A percentile compares a stretch with the other conserved stretches of the same genome.
These are phyloP conservation scores for Debaryomyces maramus DNA, from an alignment of 805 yeast genomes.

Conservation along the genomic window DNA sequence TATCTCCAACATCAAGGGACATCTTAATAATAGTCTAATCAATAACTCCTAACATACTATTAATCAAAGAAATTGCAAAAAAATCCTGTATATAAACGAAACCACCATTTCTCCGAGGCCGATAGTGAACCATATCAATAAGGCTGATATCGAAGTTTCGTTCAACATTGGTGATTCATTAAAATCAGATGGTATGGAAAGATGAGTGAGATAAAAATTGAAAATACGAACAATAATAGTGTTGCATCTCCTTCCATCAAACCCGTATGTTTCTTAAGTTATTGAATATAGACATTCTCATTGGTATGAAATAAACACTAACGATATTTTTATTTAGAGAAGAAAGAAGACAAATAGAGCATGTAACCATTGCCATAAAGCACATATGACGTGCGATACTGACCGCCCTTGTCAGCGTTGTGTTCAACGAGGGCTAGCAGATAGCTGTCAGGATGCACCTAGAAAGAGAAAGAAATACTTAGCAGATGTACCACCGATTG, in stretches of 20 bases:
- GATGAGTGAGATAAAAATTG: not conserved
- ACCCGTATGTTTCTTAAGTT: no score
- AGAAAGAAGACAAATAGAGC: constrained; percentile 78
- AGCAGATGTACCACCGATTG: constrained; percentile 51
- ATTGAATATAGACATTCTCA: no score
- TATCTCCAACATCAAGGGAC: no score
- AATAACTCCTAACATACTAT: no score
- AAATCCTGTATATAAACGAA: no score
- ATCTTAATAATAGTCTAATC: no score
- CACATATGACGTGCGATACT: constrained; percentile 90
- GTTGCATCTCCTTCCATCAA: constrained; percentile 1
- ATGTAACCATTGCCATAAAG: constrained; percentile 85
- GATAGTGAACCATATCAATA: no score
- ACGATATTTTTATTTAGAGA: constrained; percentile 24
- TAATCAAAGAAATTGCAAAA: no score
- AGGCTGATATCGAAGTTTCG: no score
- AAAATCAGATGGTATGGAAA: not conserved
- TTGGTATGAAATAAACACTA: not conserved
- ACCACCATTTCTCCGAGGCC: no score
- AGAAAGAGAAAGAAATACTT: constrained; percentile 82
- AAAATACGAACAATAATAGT: not conserved
- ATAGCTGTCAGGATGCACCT: constrained; percentile 84
- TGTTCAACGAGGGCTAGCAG: constrained; percentile 61
- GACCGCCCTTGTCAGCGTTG: constrained; percentile 84
- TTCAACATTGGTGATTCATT: no score